Base-by-base conservation (phyloP, 208 protist species). In the Trypanosoma boissoni region DNA sequence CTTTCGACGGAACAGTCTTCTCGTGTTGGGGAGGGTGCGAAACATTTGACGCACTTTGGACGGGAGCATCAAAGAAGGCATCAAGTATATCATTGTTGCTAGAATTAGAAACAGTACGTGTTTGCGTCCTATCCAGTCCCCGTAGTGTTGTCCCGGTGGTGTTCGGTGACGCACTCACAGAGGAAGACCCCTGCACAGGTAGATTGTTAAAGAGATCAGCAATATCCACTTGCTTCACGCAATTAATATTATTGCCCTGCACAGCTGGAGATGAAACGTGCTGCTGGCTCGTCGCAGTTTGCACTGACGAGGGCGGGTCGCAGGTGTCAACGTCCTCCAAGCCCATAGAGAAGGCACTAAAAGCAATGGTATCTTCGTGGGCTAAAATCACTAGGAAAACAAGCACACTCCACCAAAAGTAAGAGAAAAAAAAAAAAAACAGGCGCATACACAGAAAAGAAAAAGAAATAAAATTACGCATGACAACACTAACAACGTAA, bases 281-380 rank as follows among this genome's bases (percentile, higher is more conserved):
- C n/a, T n/a, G n/a, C n/a, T n/a, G n/a, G n/a, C n/a, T n/a, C n/a
- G n/a, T n/a, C n/a, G n/a, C n/a, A n/a, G n/a, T n/a, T n/a, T n/a
- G n/a, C n/a, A n/a, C n/a, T n/a, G n/a, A n/a, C n/a, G n/a, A n/a
- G n/a, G 60, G 62, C 43, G 54, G 46, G 29, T 88, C 82, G 45
- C 79, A 81, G 58, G 89, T 81, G 42, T 91, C 83, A 55, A 94
- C 87, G 57, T 95, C 86, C 5, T 79, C 84, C 28, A 94, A 72
- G 20, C 84, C 76, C 81, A 94, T 91, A 28, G 21, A 49, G 20
- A n/a, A 26, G 57, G 28, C n/a, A 41, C 57, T 5, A 7, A 12
- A 10, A 53, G 7, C 21, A 39, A 21, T 10, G 44, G 24, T 8
- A 10, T 62, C 20, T 42, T 64, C 9, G 18, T 41, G 24, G 24